Percentiles rank a stretch among this genome's conserved stretches.
These are phyloP conservation scores for Inonotus hispidus DNA, from an alignment of 1,284 basidiomycete species.

Conservation along the genomic window DNA sequence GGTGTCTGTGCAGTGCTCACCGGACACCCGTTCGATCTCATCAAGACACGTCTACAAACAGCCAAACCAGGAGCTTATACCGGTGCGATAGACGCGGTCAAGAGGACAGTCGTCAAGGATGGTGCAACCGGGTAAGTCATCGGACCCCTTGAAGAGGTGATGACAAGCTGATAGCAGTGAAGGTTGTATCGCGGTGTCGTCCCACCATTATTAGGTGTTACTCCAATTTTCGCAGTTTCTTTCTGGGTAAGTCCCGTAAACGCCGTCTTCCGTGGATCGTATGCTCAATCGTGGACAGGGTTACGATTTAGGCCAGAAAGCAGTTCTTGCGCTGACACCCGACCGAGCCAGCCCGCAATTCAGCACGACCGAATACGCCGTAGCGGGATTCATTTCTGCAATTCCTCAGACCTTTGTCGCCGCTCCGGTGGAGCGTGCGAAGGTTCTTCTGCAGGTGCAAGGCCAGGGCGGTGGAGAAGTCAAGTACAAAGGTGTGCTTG, in stretches of 20 bases:
- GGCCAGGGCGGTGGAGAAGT: constrained; percentile 72
- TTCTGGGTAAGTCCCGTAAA: constrained; percentile 74
- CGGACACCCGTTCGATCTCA: constrained; percentile 95
- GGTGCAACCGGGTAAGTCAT: constrained; percentile 75
- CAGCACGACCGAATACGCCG: constrained; percentile 79
- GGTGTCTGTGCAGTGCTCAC: constrained; percentile 50
- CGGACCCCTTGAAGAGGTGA: neutral
- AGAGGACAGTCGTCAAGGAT: constrained; percentile 85
- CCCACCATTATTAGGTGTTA: constrained; percentile 93
- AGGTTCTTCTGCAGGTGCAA: constrained; percentile 93
- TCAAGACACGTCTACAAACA: constrained; percentile 95
- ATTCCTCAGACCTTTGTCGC: constrained; percentile 90
- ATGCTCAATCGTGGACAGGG: constrained; percentile 49
- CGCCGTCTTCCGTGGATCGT: neutral
- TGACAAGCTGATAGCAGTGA: constrained; percentile 1
- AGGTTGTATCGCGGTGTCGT: constrained; percentile 97
- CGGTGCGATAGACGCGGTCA: constrained; percentile 91
- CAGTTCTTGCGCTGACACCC: constrained; percentile 73
- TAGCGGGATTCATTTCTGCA: constrained; percentile 93
- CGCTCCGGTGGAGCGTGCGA: constrained; percentile 95
- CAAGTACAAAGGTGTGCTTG: constrained; percentile 88
- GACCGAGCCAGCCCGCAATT: constrained; percentile 62
- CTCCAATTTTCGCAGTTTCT: constrained; percentile 97
- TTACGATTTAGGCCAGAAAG: constrained; percentile 90
- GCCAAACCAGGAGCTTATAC: constrained; percentile 87